Evolutionary conservation across 805 yeast genomes (phyloP).

Genomic region (Sugiyamaella mastotermitis): DNA sequence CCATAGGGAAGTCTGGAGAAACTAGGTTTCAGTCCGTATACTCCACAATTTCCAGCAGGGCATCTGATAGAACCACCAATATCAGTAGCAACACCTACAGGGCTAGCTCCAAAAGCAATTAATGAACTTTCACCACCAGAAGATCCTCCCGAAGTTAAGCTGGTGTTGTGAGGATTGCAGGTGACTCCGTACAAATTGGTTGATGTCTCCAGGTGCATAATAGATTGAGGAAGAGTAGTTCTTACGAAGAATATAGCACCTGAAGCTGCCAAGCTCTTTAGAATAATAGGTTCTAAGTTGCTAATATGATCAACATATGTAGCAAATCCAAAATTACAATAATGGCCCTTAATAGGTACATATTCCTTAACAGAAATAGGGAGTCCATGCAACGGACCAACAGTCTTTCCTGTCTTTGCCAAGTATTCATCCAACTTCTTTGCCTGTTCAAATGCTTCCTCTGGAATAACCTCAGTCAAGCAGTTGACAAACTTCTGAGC

Average conservation of each 20-base stretch:
- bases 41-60: constrained; percentile 50
- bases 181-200: constrained; percentile 50
- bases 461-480: constrained; percentile 40
- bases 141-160: constrained; percentile 48
- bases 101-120: constrained; percentile 41
- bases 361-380: constrained; percentile 62
- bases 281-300: constrained; percentile 35
- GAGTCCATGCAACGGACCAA: constrained; percentile 58
- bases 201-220: constrained; percentile 51
- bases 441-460: constrained; percentile 54
- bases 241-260: constrained; percentile 53
- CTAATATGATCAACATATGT: constrained; percentile 37
- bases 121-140: constrained; percentile 49
- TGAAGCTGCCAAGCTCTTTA: constrained; percentile 40
- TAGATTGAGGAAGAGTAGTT: constrained; percentile 50
- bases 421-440: constrained; percentile 46
- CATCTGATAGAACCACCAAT: constrained; percentile 52
- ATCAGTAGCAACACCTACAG: constrained; percentile 51
- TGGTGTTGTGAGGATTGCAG: constrained; percentile 43
- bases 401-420: constrained; percentile 39
- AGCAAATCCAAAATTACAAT: constrained; percentile 48
- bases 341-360: constrained; percentile 42
- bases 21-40: constrained; percentile 46
- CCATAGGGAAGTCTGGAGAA: constrained; percentile 43
- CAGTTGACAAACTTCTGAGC: constrained; percentile 47